Evolutionary conservation across 176 grass and related monocot species (phyloP).

Genomic region (Stipa capillata): DNA sequence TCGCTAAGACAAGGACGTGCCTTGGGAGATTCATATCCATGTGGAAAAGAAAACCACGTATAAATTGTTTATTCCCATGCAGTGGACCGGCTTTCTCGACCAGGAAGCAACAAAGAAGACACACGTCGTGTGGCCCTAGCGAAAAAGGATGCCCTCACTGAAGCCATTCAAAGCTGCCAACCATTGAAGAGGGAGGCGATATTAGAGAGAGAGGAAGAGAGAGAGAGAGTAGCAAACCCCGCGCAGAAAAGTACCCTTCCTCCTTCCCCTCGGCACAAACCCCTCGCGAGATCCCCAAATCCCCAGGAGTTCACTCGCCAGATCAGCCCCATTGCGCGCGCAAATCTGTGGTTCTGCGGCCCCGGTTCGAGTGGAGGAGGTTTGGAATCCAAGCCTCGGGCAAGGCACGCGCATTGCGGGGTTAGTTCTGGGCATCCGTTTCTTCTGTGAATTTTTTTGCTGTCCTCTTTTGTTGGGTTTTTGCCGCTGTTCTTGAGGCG

Average conservation of each 20-base stretch:
- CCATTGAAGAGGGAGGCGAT: not conserved
- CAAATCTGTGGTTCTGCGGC: not conserved
- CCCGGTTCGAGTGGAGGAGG: not conserved
- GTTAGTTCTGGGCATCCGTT: not conserved
- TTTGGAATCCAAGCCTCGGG: not conserved
- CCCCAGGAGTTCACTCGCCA: not conserved
- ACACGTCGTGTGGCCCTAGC: slow-evolving; percentile 29
- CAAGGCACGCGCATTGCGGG: slow-evolving; percentile 4
- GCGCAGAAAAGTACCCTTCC: slow-evolving; percentile 3
- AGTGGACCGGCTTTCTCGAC: not conserved
- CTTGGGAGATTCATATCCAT: not conserved
- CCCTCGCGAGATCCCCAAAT: slow-evolving; percentile 17
- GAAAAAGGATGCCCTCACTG: not conserved
- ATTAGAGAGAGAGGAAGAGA: too few species aligned
- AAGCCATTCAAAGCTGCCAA: slow-evolving; percentile 39
- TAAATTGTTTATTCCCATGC: not conserved
- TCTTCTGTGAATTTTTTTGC: not conserved
- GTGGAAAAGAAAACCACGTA: not conserved
- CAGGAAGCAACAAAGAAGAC: slow-evolving; percentile 2
- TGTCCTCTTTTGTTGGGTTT: not conserved
- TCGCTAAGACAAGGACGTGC: too few species aligned
- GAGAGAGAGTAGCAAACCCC: not conserved
- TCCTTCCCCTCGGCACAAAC: not conserved
- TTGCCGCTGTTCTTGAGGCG: not conserved
- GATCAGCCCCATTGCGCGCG: slow-evolving; percentile 14